Evolutionary conservation across 1,284 basidiomycete genomes (phyloP), one percentile per base, ranked within the genome.

Genomic region (Malassezia japonica): DNA sequence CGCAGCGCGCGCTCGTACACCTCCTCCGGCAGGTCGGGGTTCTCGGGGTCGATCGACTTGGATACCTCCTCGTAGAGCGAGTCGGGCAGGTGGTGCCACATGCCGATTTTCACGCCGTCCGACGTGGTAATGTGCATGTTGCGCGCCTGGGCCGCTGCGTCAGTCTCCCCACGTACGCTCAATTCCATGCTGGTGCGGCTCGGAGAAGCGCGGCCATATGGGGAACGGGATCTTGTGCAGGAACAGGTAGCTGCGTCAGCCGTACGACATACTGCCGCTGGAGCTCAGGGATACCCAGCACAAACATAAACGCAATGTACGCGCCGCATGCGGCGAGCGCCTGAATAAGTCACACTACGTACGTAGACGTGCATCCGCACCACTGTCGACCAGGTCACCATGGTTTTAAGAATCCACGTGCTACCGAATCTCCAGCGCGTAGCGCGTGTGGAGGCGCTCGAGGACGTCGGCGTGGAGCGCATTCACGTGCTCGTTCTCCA

Each of bases 401-500:
- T 52, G 16, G 37, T 50, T 16, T n/a, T n/a, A 7, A 31, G 28
- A n/a, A 27, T n/a, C 20, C 20, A 42, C 28, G 40, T 42, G 31
- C 37, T 50, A 64, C 15, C 67, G 58, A 33, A 68, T 62, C 49
- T 66, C 60, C 40, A 66, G 54, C 2, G 53, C 37, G n/a, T 80
- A 75, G 57, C 77, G 73, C 15, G 66, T 56, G 6, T 74, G 69
- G 0, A 79, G 67, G 24, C 73, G 63, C n/a, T 69, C 46, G 16
- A 75, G 60, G 2, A 80, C 77, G 38, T 73, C 54, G 10, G 71
- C 65, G 56, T 95, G 88, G 32, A 92, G 75, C 16, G 75, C 76
- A 71, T 94, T 94, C 34, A 87, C 83, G 74, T 95, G 89, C 21
- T 87, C 86, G 64, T 91, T 92, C 25, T 86, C 84, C 52, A 98